Percentiles rank a stretch among this genome's conserved stretches.
Evolutionary conservation across 495 filamentous ascomycete species (phyloP).

Genomic region (Penicillium roqueforti): DNA sequence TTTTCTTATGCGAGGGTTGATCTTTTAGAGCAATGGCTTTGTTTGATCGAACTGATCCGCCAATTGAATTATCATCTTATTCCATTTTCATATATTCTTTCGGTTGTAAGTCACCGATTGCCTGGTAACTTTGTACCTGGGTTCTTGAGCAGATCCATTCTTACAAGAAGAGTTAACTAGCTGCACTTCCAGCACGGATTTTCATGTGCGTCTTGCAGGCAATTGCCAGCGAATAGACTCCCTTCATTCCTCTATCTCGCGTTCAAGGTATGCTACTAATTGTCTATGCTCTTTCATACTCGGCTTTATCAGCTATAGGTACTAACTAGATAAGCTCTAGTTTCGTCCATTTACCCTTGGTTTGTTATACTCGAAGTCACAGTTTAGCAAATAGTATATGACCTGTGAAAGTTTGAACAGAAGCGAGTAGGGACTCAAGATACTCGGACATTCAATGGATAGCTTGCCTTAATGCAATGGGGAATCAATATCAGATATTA

Average conservation of each 20-base stretch:
- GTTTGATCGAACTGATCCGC: background rate
- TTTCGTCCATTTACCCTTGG: background rate
- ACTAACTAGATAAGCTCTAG: background rate
- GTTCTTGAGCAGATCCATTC: background rate
- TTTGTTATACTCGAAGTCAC: background rate
- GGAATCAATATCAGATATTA: background rate
- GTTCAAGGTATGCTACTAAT: background rate
- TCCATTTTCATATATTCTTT: background rate
- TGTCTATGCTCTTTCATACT: background rate
- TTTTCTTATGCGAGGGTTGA: background rate
- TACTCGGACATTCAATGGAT: background rate
- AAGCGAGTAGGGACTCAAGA: background rate
- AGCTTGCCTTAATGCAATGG: background rate
- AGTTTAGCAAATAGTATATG: background rate
- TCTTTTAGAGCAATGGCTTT: slow-evolving; percentile 1
- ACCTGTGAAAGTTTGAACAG: background rate
- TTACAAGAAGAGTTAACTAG: too few species aligned
- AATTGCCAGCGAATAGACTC: background rate
- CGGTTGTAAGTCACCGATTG: too few species aligned
- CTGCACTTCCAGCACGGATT: background rate
- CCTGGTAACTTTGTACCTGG: background rate
- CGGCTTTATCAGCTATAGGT: background rate
- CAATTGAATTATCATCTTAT: slow-evolving; percentile 4
- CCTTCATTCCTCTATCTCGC: background rate
- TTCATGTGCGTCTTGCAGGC: background rate